Percentiles rank a stretch among this genome's conserved stretches.
These are phyloP conservation scores for Dothideomycetes sp. DNA, from an alignment of 2,329 filamentous ascomycete genomes.

Conservation along the genomic window DNA sequence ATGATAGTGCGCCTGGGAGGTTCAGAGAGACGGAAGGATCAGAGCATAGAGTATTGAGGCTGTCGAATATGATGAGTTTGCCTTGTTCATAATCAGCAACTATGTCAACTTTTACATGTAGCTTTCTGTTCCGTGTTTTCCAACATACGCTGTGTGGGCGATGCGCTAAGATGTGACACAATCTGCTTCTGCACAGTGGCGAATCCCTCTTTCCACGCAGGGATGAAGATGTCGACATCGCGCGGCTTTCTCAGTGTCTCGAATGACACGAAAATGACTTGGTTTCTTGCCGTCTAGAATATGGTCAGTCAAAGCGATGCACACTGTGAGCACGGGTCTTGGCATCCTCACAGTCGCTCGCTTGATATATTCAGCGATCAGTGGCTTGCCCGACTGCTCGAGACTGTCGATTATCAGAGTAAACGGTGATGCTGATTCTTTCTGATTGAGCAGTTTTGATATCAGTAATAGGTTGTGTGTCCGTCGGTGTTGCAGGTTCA, in stretches of 20 bases:
- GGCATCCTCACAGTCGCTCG: conserved; percentile 53
- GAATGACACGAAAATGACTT: conserved; percentile 68
- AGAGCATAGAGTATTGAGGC: conserved; percentile 56
- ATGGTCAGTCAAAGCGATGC: too few species aligned
- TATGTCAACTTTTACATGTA: too few species aligned
- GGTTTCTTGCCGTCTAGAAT: conserved; percentile 54
- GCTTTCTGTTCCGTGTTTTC: background rate
- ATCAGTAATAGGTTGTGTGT: conserved; percentile 78
- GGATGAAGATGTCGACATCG: conserved; percentile 56
- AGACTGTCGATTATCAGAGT: conserved; percentile 77
- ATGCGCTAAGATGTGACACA: conserved; percentile 5
- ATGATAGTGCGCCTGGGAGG: conserved; percentile 59
- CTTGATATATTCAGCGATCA: conserved; percentile 62
- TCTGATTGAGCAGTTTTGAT: conserved; percentile 67
- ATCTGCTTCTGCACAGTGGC: conserved; percentile 21
- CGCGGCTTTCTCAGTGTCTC: conserved; percentile 56
- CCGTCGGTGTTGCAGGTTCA: conserved; percentile 54
- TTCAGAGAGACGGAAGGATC: conserved; percentile 43
- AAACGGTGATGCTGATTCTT: conserved; percentile 73
- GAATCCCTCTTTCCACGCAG: conserved; percentile 20
- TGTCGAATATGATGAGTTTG: conserved; percentile 69
- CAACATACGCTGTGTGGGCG: background rate
- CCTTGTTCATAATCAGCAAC: conserved; percentile 37
- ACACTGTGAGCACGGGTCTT: too few species aligned
- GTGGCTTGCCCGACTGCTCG: conserved; percentile 63